Percentiles rank a stretch among this genome's conserved stretches.
Evolutionary conservation across 192 early-diverging fungal species (phyloP).

Genomic region (Glomus cerebriforme): DNA sequence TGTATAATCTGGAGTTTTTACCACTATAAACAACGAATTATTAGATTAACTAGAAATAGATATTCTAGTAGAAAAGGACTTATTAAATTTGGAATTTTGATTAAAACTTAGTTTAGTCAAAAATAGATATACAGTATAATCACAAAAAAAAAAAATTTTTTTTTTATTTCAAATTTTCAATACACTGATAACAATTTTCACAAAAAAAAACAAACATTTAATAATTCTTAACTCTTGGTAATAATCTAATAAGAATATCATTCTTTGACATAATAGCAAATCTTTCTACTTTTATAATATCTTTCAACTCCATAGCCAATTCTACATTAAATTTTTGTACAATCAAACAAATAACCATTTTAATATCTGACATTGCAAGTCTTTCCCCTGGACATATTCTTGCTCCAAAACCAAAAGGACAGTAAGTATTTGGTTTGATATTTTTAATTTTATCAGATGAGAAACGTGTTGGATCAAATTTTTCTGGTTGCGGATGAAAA

Average conservation of each 20-base stretch:
- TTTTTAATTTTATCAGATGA: neutral
- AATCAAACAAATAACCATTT: neutral
- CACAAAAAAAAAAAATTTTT: too few relatives aligned
- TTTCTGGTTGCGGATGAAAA: neutral
- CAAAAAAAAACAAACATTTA: too few relatives aligned
- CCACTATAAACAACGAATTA: too few relatives aligned
- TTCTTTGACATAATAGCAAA: conserved; percentile 17
- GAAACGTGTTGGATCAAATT: conserved; percentile 13
- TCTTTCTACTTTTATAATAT: conserved; percentile 7
- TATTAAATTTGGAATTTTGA: too few relatives aligned
- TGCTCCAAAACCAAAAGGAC: conserved; percentile 19
- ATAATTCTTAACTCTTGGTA: too few relatives aligned
- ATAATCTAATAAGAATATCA: conserved; percentile 20
- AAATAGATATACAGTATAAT: too few relatives aligned
- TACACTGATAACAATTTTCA: too few relatives aligned
- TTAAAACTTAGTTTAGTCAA: too few relatives aligned
- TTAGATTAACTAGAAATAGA: too few relatives aligned
- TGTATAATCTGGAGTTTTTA: too few relatives aligned
- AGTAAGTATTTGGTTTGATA: conserved; percentile 1
- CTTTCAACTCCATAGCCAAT: neutral
- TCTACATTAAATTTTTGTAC: conserved; percentile 9
- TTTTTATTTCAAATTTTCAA: too few relatives aligned
- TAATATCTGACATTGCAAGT: conserved; percentile 6
- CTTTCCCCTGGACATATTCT: conserved; percentile 17
- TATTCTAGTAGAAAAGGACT: too few relatives aligned